Evolutionary conservation across 768 basidiomycete species (phyloP).

Genomic region (Kwoniella sp.): DNA sequence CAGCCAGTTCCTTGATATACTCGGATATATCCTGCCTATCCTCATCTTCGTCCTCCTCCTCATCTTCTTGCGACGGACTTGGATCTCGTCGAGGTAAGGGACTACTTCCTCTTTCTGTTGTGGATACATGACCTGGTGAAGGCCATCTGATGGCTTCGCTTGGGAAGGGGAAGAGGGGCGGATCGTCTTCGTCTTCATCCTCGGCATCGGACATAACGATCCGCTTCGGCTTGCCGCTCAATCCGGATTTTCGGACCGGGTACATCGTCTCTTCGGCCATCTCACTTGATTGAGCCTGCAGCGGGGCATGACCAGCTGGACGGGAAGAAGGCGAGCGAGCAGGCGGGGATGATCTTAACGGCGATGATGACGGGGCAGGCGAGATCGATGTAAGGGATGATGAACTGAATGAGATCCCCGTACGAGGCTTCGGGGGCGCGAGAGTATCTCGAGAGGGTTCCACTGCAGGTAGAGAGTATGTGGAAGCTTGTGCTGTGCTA

Average conservation of each 20-base stretch:
- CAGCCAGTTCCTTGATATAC: slow-evolving; percentile 1
- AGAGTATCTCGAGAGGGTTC: not conserved
- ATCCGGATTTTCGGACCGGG: slow-evolving; percentile 27
- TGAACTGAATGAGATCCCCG: not conserved
- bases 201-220: slow-evolving; percentile 30
- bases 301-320: not conserved
- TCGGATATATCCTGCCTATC: slow-evolving; percentile 5
- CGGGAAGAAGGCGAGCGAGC: not conserved
- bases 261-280: slow-evolving; percentile 23
- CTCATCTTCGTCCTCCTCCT: slow-evolving; percentile 8
- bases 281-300: slow-evolving; percentile 18
- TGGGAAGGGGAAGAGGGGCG: slow-evolving; percentile 4
- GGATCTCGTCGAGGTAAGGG: not conserved
- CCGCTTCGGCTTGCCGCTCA: slow-evolving; percentile 9
- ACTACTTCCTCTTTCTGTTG: slow-evolving; percentile 15
- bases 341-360: slow-evolving; percentile 16
- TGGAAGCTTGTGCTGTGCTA: no score
- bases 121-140: slow-evolving; percentile 7
- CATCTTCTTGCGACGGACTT: not conserved
- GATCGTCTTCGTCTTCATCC: slow-evolving; percentile 15
- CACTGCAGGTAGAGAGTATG: no score
- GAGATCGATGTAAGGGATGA: slow-evolving; percentile 20
- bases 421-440: not conserved
- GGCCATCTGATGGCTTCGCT: slow-evolving; percentile 6
- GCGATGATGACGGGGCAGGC: slow-evolving; percentile 14